A percentile compares a stretch with the other conserved stretches of the same genome.
Conservation (phyloP, 1,284 basidiomycete species). For the Trichosporon sp. region DNA sequence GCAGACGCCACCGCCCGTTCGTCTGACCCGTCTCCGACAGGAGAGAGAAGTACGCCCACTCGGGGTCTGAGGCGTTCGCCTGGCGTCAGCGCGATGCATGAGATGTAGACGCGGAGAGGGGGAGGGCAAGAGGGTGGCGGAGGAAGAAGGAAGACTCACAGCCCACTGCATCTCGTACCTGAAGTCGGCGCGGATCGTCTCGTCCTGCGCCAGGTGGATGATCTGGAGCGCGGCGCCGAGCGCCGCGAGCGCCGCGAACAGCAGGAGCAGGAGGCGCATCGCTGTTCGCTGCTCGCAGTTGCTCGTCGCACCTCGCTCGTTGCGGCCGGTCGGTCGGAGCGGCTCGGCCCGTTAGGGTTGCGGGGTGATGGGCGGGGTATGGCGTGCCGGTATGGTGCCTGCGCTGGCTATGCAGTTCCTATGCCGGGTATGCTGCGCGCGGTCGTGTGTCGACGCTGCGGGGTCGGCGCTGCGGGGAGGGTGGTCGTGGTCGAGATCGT, state of each 20-base stretch:
- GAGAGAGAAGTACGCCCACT: neutral
- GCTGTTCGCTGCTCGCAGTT: too few species aligned
- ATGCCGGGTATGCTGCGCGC: too few species aligned
- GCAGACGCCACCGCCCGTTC: neutral
- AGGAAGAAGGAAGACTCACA: neutral
- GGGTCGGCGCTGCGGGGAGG: too few species aligned
- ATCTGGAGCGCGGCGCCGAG: neutral
- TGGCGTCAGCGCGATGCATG: neutral
- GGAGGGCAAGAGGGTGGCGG: too few species aligned
- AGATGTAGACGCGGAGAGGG: neutral
- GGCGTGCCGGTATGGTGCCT: too few species aligned
- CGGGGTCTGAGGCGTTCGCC: neutral
- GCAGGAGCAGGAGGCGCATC: neutral
- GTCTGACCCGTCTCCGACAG: neutral
- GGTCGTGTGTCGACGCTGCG: too few species aligned
- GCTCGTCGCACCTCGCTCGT: too few species aligned
- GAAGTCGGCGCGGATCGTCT: neutral
- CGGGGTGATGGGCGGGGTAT: too few species aligned
- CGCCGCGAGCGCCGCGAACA: neutral
- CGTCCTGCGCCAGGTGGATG: neutral
- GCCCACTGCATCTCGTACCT: neutral
- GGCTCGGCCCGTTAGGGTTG: too few species aligned
- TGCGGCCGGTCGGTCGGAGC: too few species aligned
- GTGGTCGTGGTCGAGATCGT: too few species aligned
- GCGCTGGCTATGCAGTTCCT: too few species aligned